Evolutionary conservation across 768 basidiomycete genomes (phyloP), one percentile per base, ranked within the genome.

Genomic region (Termitomyces eurrhizus): DNA sequence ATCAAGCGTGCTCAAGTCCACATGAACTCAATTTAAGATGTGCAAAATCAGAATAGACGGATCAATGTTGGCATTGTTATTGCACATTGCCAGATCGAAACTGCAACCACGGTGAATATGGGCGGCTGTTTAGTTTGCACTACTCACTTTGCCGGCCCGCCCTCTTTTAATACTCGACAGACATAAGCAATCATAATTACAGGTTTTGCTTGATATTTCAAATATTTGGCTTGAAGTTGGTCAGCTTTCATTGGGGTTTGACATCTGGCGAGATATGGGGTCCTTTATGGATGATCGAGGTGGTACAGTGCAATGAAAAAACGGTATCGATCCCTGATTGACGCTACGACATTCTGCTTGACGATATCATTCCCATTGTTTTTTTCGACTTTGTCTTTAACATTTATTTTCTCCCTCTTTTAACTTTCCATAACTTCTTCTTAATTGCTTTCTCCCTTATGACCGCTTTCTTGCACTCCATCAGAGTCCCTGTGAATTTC

Each of bases 161-260:
- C 72, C 35, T 21, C 3, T 5, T 13, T 5, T 9, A 54, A 13
- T 11, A 9, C 14, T 41, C 54, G 41, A 42, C 7, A 33, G 4
- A 35, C 2, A 66, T 80, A 87, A 0, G 82, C 79, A 24, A 89
- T 80, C 70, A 83, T 78, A 42, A 90, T 82, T 7, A 84, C 86
- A 24, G 67, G 73, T 66, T 64, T 67, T 52, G 61, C 80, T 64
- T 67, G 70, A 68, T 77, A 72, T 21, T 73, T 74, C 77, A 85
- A 79, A 64, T 87, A 89, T 65, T 82, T 84, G 32, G 85, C 88
- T 63, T 82, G 79, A 3, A 90, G 62, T 52, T 80, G 74, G 66
- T 81, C 87, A 0, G 83, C 84, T 68, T 83, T 86, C 39, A 72
- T 72, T 51, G 71, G 72, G 4, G 82, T 83, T 0, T 76, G 75